Conservation (phyloP, 75 land plant species). For the Cunninghamia lanceolata region DNA sequence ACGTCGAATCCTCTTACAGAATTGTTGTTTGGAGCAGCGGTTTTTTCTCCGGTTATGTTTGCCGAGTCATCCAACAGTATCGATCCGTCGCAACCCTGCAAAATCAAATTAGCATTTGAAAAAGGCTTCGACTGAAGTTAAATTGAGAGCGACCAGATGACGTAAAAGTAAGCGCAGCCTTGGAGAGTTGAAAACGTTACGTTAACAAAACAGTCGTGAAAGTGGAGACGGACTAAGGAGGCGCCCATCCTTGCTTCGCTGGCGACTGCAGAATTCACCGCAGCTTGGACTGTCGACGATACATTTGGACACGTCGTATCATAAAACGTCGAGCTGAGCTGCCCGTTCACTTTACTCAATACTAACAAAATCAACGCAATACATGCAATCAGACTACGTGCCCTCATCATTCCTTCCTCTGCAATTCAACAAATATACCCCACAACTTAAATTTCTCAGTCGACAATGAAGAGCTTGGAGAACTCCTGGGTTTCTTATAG, state of each 20-base stretch:
- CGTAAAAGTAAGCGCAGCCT: background rate
- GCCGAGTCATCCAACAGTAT: background rate
- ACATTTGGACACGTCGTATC: conserved; percentile 23
- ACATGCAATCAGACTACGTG: background rate
- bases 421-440: background rate
- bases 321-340: conserved; percentile 12
- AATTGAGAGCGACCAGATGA: background rate
- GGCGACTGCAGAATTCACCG: conserved; percentile 12
- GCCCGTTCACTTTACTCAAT: conserved; percentile 13
- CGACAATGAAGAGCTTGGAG: background rate
- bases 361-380: background rate
- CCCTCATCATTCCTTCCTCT: background rate
- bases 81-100: background rate
- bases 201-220: conserved; percentile 37
- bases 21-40: background rate
- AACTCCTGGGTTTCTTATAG: background rate
- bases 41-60: background rate
- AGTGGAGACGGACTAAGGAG: conserved; percentile 31
- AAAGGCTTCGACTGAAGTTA: background rate
- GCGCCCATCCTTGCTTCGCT: conserved; percentile 36
- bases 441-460: background rate
- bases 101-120: background rate
- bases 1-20: conserved; percentile 48
- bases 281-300: conserved; percentile 22
- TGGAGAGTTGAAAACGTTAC: background rate